These are phyloP conservation scores for Metschnikowia amazonensis DNA, from an alignment of 805 yeast genomes.

Conservation along the genomic window DNA sequence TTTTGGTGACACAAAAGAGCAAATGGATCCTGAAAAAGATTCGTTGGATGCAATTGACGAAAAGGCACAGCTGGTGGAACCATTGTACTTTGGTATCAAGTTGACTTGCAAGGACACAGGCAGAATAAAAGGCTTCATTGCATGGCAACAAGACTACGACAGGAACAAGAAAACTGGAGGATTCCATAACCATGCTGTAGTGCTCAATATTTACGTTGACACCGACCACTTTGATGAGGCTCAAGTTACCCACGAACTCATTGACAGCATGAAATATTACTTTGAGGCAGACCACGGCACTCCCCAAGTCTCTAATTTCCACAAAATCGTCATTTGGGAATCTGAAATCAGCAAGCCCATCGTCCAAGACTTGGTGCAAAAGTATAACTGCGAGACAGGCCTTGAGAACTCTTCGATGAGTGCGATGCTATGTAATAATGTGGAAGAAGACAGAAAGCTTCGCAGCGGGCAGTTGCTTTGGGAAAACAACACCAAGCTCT, in stretches of 20 bases:
- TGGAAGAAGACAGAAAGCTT: slow-evolving; percentile 25
- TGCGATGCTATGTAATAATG: slow-evolving; percentile 29
- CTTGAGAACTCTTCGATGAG: slow-evolving; percentile 34
- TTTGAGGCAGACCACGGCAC: slow-evolving; percentile 15
- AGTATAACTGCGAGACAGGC: slow-evolving; percentile 20
- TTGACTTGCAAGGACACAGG: slow-evolving; percentile 18
- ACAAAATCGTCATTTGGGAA: slow-evolving; percentile 33
- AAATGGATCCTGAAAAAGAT: slow-evolving; percentile 9
- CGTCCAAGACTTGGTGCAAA: slow-evolving; percentile 15
- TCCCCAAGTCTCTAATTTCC: slow-evolving; percentile 15
- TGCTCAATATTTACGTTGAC: slow-evolving; percentile 26
- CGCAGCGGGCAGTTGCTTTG: slow-evolving; percentile 29
- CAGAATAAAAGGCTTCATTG: slow-evolving; percentile 26
- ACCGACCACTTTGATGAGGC: slow-evolving; percentile 19
- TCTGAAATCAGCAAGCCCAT: slow-evolving; percentile 24
- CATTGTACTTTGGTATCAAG: slow-evolving; percentile 32
- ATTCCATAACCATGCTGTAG: slow-evolving; percentile 22
- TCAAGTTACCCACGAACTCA: slow-evolving; percentile 13
- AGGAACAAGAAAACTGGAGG: slow-evolving; percentile 12
- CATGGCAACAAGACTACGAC: slow-evolving; percentile 40
- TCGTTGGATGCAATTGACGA: slow-evolving; percentile 13
- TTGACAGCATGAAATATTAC: slow-evolving; percentile 15
- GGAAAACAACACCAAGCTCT: slow-evolving; percentile 41
- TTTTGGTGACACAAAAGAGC: slow-evolving; percentile 7
- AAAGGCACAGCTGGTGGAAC: slow-evolving; percentile 24